Conservation (phyloP, 2,329 filamentous ascomycete genomes). For the Trichoderma aggressivum region DNA sequence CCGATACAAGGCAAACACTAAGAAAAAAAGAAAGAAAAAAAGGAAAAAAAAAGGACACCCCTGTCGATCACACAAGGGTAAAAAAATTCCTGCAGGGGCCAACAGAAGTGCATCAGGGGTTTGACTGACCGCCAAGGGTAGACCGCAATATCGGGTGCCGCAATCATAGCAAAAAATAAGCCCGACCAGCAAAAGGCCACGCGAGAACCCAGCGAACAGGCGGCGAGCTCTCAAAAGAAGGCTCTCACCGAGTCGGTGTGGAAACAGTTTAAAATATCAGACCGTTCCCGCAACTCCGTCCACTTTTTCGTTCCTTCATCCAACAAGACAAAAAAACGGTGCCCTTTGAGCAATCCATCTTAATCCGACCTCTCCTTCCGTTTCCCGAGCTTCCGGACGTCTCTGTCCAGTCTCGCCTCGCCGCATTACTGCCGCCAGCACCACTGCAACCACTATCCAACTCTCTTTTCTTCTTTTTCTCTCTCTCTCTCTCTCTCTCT, state of each 20-base stretch:
- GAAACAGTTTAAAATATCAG: conserved; percentile 19
- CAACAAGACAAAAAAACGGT: conserved; percentile 14
- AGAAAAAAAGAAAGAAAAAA: neutral
- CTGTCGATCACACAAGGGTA: conserved; percentile 19
- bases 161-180: conserved; percentile 15
- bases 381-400: conserved; percentile 6
- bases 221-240: conserved; percentile 11
- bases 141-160: conserved; percentile 21
- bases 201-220: conserved; percentile 13
- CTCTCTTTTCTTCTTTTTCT: too few species aligned
- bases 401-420: neutral
- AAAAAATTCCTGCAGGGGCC: conserved; percentile 18
- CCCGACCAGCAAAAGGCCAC: conserved; percentile 17
- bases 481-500: neutral
- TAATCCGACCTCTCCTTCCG: conserved; percentile 4
- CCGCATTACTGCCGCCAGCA: neutral
- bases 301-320: conserved; percentile 13
- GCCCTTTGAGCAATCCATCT: conserved; percentile 5
- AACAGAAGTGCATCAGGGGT: conserved; percentile 19
- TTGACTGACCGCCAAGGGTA: conserved; percentile 22
- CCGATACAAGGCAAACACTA: conserved; percentile 17
- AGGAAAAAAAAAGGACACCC: conserved; percentile 3
- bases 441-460: neutral
- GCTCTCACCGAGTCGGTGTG: conserved; percentile 16
- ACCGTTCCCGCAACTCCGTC: conserved; percentile 15